A percentile compares a stretch with the other conserved stretches of the same genome.
phyloP scores from a whole-genome alignment of 179 eudicot genomes.

The Gypsophila paniculata region DNA sequence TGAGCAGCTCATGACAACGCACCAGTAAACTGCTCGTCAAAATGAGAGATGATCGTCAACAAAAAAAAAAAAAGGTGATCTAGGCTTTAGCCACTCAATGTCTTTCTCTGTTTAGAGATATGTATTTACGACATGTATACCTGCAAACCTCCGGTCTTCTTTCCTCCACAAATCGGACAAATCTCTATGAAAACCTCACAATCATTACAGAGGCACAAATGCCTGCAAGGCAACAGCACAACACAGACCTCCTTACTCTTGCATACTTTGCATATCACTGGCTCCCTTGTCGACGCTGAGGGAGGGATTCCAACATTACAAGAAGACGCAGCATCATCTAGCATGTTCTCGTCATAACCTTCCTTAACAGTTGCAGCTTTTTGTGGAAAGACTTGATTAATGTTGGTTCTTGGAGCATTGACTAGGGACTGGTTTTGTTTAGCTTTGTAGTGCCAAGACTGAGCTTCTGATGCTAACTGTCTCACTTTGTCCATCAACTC shows the following conservation, averaged over 20 bases:
- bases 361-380: slow-evolving; percentile 31
- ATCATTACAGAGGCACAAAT: slow-evolving; percentile 44
- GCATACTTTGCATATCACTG: slow-evolving; percentile 38
- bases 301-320: background rate
- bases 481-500: slow-evolving; percentile 35
- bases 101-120: background rate
- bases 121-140: slow-evolving; percentile 36
- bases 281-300: background rate
- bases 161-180: slow-evolving; percentile 45
- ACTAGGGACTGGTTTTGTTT: slow-evolving; percentile 38
- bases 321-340: slow-evolving; percentile 37
- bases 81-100: slow-evolving; percentile 11
- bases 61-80: no score
- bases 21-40: no score
- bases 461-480: slow-evolving; percentile 36
- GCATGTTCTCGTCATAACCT: slow-evolving; percentile 44
- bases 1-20: no score
- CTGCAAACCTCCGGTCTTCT: slow-evolving; percentile 37
- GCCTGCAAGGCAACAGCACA: slow-evolving; percentile 50
- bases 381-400: slow-evolving; percentile 32
- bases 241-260: slow-evolving; percentile 33
- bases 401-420: slow-evolving; percentile 33
- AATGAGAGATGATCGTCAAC: no score
- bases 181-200: slow-evolving; percentile 34
- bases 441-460: slow-evolving; percentile 42